These are phyloP conservation scores for Candida yuanshanica DNA, from an alignment of 805 yeast genomes.

Conservation along the genomic window DNA sequence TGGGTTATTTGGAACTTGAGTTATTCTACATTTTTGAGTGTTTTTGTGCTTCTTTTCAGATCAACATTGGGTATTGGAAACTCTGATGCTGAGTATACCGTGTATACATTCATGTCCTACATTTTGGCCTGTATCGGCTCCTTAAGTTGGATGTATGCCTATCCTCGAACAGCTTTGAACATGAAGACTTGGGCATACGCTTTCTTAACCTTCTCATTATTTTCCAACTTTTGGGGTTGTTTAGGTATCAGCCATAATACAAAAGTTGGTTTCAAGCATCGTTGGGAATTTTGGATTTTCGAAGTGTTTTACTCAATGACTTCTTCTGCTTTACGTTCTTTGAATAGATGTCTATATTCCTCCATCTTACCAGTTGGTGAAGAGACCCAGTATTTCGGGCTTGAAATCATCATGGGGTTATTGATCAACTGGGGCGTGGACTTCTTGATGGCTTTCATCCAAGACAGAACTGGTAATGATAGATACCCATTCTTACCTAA, in stretches of 20 bases:
- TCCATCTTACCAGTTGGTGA: constrained; percentile 35
- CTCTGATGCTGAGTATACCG: constrained; percentile 34
- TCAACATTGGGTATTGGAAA: constrained; percentile 34
- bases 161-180: constrained; percentile 21
- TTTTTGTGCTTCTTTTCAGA: constrained; percentile 33
- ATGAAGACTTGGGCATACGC: constrained; percentile 34
- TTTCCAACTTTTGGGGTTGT: constrained; percentile 35
- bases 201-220: constrained; percentile 27
- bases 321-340: constrained; percentile 31
- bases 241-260: constrained; percentile 27
- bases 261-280: constrained; percentile 33
- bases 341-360: constrained; percentile 33
- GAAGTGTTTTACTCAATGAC: constrained; percentile 32
- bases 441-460: constrained; percentile 34
- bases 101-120: constrained; percentile 33
- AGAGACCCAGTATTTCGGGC: constrained; percentile 38
- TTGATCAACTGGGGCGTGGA: constrained; percentile 38
- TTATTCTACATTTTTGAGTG: constrained; percentile 30
- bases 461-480: constrained; percentile 33
- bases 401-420: constrained; percentile 35
- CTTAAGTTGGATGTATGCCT: constrained; percentile 32
- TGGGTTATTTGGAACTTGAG: constrained; percentile 40
- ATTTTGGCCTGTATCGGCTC: constrained; percentile 32
- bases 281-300: constrained; percentile 40
- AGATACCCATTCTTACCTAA: constrained; percentile 35